Evolutionary conservation across 2,329 filamentous ascomycete species (phyloP).

Genomic region (Trichoderma koningii): DNA sequence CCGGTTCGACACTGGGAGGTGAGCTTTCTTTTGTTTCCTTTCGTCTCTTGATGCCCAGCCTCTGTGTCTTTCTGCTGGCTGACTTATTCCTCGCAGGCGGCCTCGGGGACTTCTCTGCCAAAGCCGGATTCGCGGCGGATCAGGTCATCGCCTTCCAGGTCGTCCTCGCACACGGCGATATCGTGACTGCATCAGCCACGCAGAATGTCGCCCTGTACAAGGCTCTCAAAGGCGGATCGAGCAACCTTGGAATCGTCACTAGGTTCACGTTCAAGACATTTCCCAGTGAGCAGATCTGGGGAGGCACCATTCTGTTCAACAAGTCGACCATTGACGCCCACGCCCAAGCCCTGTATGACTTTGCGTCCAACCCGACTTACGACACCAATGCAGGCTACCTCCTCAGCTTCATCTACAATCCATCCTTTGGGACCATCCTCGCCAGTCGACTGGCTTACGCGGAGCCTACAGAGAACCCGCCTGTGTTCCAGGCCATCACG

Average conservation of each 20-base stretch:
- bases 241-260: conserved; percentile 34
- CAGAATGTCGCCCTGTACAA: background rate
- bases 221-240: conserved; percentile 11
- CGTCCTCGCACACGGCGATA: background rate
- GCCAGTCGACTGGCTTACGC: conserved; percentile 5
- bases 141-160: conserved; percentile 27
- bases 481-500: conserved; percentile 6
- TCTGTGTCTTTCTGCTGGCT: background rate
- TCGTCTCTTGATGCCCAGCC: background rate
- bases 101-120: conserved; percentile 39
- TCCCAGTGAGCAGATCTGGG: conserved; percentile 37
- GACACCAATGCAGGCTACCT: conserved; percentile 39
- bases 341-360: conserved; percentile 38
- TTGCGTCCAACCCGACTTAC: conserved; percentile 36
- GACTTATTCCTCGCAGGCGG: background rate
- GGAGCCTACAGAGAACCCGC: conserved; percentile 15
- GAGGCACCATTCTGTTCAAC: conserved; percentile 30
- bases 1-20: conserved; percentile 30
- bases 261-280: conserved; percentile 27
- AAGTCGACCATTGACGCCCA: conserved; percentile 31
- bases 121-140: conserved; percentile 38
- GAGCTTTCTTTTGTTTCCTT: background rate
- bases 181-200: background rate
- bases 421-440: background rate
- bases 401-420: conserved; percentile 36